Conservation (phyloP, 306 rosid species). For the Acacia melanoxylon region DNA sequence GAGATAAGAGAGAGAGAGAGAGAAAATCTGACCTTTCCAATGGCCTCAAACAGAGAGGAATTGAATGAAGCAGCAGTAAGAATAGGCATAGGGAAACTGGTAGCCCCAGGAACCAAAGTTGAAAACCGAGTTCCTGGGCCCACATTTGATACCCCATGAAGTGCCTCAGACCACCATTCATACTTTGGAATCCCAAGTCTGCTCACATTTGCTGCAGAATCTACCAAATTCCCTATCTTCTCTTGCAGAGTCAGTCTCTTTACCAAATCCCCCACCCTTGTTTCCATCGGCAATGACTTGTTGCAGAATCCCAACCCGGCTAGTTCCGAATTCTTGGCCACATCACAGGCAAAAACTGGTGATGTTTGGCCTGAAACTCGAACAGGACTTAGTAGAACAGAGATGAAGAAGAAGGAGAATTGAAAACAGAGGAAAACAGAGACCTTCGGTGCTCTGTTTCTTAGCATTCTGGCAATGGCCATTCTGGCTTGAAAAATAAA, state of each 20-base stretch:
- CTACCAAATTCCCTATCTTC: slow-evolving; percentile 46
- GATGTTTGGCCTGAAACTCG: slow-evolving; percentile 46
- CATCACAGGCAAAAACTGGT: slow-evolving; percentile 68
- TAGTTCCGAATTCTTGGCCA: slow-evolving; percentile 37
- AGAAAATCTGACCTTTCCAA: slow-evolving; percentile 66
- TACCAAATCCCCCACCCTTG: slow-evolving; percentile 45
- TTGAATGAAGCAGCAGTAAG: slow-evolving; percentile 51
- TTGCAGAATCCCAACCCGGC: slow-evolving; percentile 58
- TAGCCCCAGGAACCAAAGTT: slow-evolving; percentile 37
- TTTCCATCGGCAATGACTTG: slow-evolving; percentile 36
- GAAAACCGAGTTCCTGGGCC: slow-evolving; percentile 46
- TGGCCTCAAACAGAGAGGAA: slow-evolving; percentile 56
- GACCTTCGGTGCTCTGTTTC: slow-evolving; percentile 43
- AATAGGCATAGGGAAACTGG: slow-evolving; percentile 56
- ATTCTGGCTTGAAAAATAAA: slow-evolving; percentile 28
- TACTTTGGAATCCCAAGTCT: slow-evolving; percentile 59
- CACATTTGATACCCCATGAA: slow-evolving; percentile 47
- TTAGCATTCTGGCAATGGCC: slow-evolving; percentile 34
- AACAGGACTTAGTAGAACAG: slow-evolving; percentile 3
- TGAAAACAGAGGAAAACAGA: slow-evolving; percentile 48
- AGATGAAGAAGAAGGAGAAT: not conserved
- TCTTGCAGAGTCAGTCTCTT: slow-evolving; percentile 49
- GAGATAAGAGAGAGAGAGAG: not conserved
- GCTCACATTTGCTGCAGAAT: slow-evolving; percentile 52
- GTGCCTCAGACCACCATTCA: slow-evolving; percentile 65